A percentile compares a stretch with the other conserved stretches of the same genome.
Conservation (phyloP, 352 stramenopile genomes). For the Phytophthora hybrid region DNA sequence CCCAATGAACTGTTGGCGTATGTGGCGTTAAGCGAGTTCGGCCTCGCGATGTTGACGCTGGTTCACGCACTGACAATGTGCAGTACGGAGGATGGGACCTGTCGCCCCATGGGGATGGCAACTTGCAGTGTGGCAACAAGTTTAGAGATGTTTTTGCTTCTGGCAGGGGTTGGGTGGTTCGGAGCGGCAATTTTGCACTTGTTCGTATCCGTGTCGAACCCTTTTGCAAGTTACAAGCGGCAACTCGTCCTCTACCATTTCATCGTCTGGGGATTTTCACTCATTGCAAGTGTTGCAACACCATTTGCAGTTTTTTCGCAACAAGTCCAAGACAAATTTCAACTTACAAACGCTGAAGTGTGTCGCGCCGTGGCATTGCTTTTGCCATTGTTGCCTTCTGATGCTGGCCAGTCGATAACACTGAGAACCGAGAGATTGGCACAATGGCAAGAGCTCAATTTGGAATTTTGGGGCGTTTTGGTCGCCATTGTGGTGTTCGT, state of each 20-base stretch:
- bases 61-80: slow-evolving; percentile 59
- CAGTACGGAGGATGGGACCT: slow-evolving; percentile 40
- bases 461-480: slow-evolving; percentile 68
- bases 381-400: slow-evolving; percentile 55
- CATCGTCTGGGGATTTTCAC: slow-evolving; percentile 58
- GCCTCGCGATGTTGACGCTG: slow-evolving; percentile 55
- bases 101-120: slow-evolving; percentile 45
- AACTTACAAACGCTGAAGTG: slow-evolving; percentile 57
- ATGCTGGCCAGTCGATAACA: slow-evolving; percentile 27
- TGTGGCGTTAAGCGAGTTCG: slow-evolving; percentile 70
- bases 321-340: slow-evolving; percentile 42
- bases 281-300: slow-evolving; percentile 50
- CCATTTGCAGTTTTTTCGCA: slow-evolving; percentile 55
- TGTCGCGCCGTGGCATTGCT: slow-evolving; percentile 59
- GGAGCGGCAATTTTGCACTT: slow-evolving; percentile 74
- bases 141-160: slow-evolving; percentile 70
- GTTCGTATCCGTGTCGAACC: slow-evolving; percentile 80
- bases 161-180: slow-evolving; percentile 74
- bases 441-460: slow-evolving; percentile 69
- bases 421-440: slow-evolving; percentile 35
- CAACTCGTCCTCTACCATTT: slow-evolving; percentile 68
- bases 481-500: slow-evolving; percentile 67
- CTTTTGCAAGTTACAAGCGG: slow-evolving; percentile 76
- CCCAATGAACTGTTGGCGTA: slow-evolving; percentile 77
- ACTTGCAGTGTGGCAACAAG: slow-evolving; percentile 48